Base-by-base conservation (phyloP, 2,329 filamentous ascomycete species). In the Orbilia oligospora region DNA sequence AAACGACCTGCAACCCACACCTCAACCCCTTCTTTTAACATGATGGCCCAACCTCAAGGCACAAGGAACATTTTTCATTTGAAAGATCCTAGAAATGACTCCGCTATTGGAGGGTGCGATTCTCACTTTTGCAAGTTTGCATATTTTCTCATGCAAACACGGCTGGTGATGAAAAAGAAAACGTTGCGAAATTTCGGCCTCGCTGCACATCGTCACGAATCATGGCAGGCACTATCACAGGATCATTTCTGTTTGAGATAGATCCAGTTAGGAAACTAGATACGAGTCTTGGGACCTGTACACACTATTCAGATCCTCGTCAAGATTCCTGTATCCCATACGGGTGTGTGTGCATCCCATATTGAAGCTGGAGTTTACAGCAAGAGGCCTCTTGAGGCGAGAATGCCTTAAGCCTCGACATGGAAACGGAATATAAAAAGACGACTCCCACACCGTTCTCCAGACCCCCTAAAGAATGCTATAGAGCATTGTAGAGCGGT, bases 201-300 rank as follows among this genome's bases (percentile, higher is more conserved):
- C 46, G 30, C 24, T 53, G 56, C 44, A 41, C n/a, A 46, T 22
- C 27, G 48, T 48, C 58, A 41, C 56, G 56, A 65, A 72, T 73
- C 53, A 46, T 67, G 51, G 44, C 70, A 67, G 38, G 67, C 33
- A 51, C 69, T 58, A 72, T 73, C 70, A 73, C 70, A 73, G 70
- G 70, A 73, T 73, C 70, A 30, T 49, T 38, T 56, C 56, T 30
- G 58, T 51, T 61, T 41, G 38, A 20, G 49, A 38, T 46, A 27
- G 41, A 27, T 73, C 71, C 55, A 68, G 38, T 75, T 75, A 64
- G 71, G 71, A 69, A 75, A 53, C 71, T 75, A 55, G 64, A 56
- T 38, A 63, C 53, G 36, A 64, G 58, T 75, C 53, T 48, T 33
- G 33, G 24, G 55, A 61, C n/a, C 14, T 22, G 24, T 65, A 53